Evolutionary conservation across 768 basidiomycete species (phyloP), one percentile per base, ranked within the genome.

Genomic region (Boletus fagicola): DNA sequence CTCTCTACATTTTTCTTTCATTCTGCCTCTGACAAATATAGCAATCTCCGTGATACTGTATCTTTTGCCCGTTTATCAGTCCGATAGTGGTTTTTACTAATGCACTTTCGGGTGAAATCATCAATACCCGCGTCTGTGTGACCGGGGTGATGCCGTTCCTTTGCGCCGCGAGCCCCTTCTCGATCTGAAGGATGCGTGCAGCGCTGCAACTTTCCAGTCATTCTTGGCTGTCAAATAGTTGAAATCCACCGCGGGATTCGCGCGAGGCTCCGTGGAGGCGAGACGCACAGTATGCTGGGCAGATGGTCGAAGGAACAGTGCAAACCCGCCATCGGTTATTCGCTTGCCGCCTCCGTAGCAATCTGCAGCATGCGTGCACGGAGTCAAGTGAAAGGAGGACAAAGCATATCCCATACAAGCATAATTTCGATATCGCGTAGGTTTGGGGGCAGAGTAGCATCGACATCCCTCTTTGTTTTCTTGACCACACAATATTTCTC

Each of bases 281-380:
- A 69, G 67, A 39, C 63, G 63, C 13, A 64, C 60, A 28, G 55
- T 59, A 16, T 64, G 61, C 4, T 47, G 39, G 30, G 62, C 62
- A 22, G 56, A 59, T 10, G 67, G 63, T n/a, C 18, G 4, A 12
- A 28, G 46, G 46, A 47, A 47, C 1, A 30, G 18, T 47, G 18
- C 18, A 47, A 30, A 5, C 28, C 8, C 15, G 8, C 4, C 44
- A 26, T 10, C 24, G 4, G 2, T 45, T 26, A 45, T 22, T 16
- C 44, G 22, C 26, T 26, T 26, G 44, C 24, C 26, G 15, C 28
- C 24, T 18, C 44, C 24, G 15, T 15, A 10, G 44, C 24, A 18
- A 26, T 26, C 26, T 26, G 44, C 44, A 26, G 9, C 39, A 4
- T 40, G 10, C 39, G 39, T n/a, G n/a, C n/a, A 26, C 13, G 16